Evolutionary conservation across 2,329 filamentous ascomycete species (phyloP).

Genomic region (Aspergillus floridensis): DNA sequence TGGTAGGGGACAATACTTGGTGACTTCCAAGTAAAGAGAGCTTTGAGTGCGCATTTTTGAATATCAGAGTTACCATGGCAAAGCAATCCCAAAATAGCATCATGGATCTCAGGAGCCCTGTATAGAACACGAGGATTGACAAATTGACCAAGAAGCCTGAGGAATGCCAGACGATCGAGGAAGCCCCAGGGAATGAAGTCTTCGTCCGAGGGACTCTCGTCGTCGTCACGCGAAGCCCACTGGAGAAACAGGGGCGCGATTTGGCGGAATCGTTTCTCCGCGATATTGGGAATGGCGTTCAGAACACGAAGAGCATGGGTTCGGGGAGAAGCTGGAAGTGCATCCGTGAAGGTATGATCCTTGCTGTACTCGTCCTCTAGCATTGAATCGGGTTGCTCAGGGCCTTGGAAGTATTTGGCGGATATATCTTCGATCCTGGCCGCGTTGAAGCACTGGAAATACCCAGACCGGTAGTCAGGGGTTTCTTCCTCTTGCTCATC

Average conservation of each 20-base stretch:
- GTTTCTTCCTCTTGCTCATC: slow-evolving; percentile 26
- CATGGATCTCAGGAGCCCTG: slow-evolving; percentile 71
- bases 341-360: slow-evolving; percentile 49
- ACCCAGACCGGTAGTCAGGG: slow-evolving; percentile 26
- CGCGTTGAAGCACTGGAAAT: slow-evolving; percentile 84
- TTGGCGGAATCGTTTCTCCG: slow-evolving; percentile 80
- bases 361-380: slow-evolving; percentile 65
- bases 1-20: slow-evolving; percentile 72
- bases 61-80: slow-evolving; percentile 87
- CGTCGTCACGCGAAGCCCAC: slow-evolving; percentile 64
- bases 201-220: slow-evolving; percentile 30
- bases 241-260: slow-evolving; percentile 82
- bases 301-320: slow-evolving; percentile 78
- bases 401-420: slow-evolving; percentile 51
- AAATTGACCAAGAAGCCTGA: slow-evolving; percentile 80
- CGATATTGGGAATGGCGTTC: slow-evolving; percentile 67
- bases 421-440: slow-evolving; percentile 56
- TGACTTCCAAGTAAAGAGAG: slow-evolving; percentile 85
- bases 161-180: slow-evolving; percentile 75
- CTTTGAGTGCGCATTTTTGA: slow-evolving; percentile 80
- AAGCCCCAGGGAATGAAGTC: slow-evolving; percentile 42
- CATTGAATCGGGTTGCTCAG: slow-evolving; percentile 55
- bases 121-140: slow-evolving; percentile 82
- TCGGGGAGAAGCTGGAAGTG: slow-evolving; percentile 54
- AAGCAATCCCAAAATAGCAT: slow-evolving; percentile 70